Base-by-base conservation (phyloP, 805 yeast species). In the Brettanomyces naardenensis region DNA sequence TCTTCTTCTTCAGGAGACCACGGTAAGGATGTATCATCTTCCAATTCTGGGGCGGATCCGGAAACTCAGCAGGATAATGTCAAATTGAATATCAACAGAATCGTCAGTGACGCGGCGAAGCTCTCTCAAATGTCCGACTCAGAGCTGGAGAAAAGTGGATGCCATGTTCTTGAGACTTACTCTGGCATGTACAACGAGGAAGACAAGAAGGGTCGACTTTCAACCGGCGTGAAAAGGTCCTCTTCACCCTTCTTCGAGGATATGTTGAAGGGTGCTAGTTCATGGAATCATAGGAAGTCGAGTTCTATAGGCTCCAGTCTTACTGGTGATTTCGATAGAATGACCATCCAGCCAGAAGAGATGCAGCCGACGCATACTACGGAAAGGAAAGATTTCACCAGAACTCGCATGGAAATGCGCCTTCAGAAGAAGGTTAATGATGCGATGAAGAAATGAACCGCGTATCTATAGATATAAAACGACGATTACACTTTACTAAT, bases 361-460 rank as follows among this genome's bases (percentile, higher is more conserved):
- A 29, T 11, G 39, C 23, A 10, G 26, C 19, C 18, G 14, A 36
- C 10, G n/a, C 22, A 6, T 13, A 19, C 27, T 21, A 13, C 31
- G 21, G n/a, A 23, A 27, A 10, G 17, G n/a, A 38, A 31, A 26
- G 59, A 68, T 37, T 68, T 68, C 37, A 74, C 72, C 44, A 68
- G 75, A 48, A 56, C 63, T 13, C 52, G 78, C 35, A 41, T 73
- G 41, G 79, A 73, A 46, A 56, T 65, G 68, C 54, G 71, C 37
- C 51, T 73, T 35, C 67, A 70, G 49, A 70, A 69, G 52, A 66
- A 59, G 37, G 75, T 60, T 2, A 60, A 56, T 44, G 43, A 45
- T 36, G 39, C 37, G 27, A 38, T 66, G 47, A 62, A 53, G 36
- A 49, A 53, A 28, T 46, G 41, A n/a, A n/a, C n/a, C n/a, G n/a